A percentile compares a stretch with the other conserved stretches of the same genome.
Evolutionary conservation across 2,329 filamentous ascomycete genomes (phyloP).

Genomic region (Rachicladosporium sp.): DNA sequence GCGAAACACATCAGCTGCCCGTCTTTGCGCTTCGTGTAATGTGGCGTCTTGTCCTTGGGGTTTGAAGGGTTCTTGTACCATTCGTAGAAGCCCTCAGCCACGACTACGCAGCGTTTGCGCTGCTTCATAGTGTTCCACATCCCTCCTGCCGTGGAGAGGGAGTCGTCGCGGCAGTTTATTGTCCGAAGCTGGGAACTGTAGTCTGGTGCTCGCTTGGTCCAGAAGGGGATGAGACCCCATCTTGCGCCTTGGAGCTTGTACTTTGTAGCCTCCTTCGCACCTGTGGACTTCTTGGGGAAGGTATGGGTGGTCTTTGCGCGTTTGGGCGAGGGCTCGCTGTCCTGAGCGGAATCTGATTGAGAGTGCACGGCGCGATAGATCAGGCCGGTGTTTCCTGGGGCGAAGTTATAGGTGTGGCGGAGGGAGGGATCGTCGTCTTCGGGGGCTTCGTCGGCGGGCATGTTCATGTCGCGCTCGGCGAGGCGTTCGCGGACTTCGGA

Average conservation of each 20-base stretch:
- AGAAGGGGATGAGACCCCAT: constrained; percentile 90
- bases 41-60: constrained; percentile 68
- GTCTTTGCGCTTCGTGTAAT: constrained; percentile 73
- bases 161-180: constrained; percentile 92
- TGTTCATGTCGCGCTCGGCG: constrained; percentile 48
- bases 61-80: constrained; percentile 68
- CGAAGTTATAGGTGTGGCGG: constrained; percentile 81
- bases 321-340: constrained; percentile 15
- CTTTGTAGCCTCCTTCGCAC: constrained; percentile 28
- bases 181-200: constrained; percentile 70
- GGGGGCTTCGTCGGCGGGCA: constrained; percentile 57
- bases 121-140: constrained; percentile 93
- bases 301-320: constrained; percentile 13
- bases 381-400: constrained; percentile 71
- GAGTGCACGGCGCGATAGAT: constrained; percentile 70
- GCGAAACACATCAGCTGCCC: constrained; percentile 78
- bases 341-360: constrained; percentile 11
- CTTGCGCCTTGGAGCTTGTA: constrained; percentile 90
- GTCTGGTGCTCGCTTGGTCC: constrained; percentile 75
- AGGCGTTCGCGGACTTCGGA: constrained; percentile 64
- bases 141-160: constrained; percentile 58
- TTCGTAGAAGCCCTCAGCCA: constrained; percentile 91
- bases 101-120: constrained; percentile 72
- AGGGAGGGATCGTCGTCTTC: constrained; percentile 62
- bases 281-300: constrained; percentile 9